phyloP scores from a whole-genome alignment of 305 asterid genomes.

The Solanum hybrid region DNA sequence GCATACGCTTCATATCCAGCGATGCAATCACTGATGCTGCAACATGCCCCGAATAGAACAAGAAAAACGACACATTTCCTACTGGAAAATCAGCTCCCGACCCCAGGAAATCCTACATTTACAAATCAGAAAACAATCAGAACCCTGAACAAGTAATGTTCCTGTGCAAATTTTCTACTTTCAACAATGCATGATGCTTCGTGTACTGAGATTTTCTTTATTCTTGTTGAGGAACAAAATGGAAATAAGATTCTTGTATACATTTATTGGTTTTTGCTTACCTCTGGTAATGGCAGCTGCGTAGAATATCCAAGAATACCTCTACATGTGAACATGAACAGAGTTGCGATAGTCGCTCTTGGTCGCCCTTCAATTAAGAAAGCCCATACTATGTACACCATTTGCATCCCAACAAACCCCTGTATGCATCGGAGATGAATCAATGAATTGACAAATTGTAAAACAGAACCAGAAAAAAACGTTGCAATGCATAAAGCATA shows the following conservation, averaged over 20 bases:
- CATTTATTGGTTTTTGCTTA: constrained; percentile 3
- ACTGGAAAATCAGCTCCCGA: constrained; percentile 95
- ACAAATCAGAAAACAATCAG: neutral
- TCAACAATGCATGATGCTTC: neutral
- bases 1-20: constrained; percentile 70
- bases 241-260: neutral
- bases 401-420: constrained; percentile 84
- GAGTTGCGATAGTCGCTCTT: constrained; percentile 63
- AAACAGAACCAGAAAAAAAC: neutral
- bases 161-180: no score
- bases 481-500: neutral
- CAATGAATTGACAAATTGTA: neutral
- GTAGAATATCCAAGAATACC: constrained; percentile 92
- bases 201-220: neutral
- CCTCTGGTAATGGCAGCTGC: constrained; percentile 85
- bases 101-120: constrained; percentile 64
- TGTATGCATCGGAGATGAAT: neutral
- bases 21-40: constrained; percentile 91
- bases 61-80: constrained; percentile 82
- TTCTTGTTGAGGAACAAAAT: neutral
- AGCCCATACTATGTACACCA: constrained; percentile 64
- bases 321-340: constrained; percentile 90
- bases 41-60: constrained; percentile 89
- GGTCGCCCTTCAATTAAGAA: constrained; percentile 84
- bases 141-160: neutral